Evolutionary conservation across 2,329 filamentous ascomycete species (phyloP), one percentile per base, ranked within the genome.

Genomic region (Helicocarpus griseus): DNA sequence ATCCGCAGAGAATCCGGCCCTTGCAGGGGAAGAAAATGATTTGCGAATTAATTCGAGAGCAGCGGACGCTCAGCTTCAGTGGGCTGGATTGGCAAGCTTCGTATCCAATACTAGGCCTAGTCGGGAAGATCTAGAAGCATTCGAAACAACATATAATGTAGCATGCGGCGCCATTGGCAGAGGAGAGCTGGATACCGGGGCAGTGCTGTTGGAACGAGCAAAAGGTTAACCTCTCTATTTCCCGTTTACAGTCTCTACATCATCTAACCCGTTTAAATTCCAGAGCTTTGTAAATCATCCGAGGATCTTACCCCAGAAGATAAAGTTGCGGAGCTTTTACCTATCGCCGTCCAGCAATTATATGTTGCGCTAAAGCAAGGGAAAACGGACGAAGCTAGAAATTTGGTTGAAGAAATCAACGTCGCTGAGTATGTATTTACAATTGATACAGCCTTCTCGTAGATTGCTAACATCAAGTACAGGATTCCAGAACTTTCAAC

Each of bases 131-230:
- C 61, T 84, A 50, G 79, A 83, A 54, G 74, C 77, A 0, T 84
- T 84, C 54, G 81, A 85, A 63, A 83, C 78, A 3, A 76, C 79
- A 2, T 85, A 81, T 65, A 84, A 85, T 64, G 77, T 79, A 7
- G 81, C 80, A 33, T 84, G 81, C 63, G 73, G 76, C 52, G 79
- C 78, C 60, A 80, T 85, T 61, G 80, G 79, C 36, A 74, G 78
- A 58, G 80, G 79, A 39, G 77, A 81, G 58, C 69, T 82, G 44
- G 72, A 67, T 2, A 77, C 82, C 59, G 79, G 72, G 21, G 77
- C 81, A 55, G 65, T 83, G 29, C 70, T 83, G 52, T 63, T 85
- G 53, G 80, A 76, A 64, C 71, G 80, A 53, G 78, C 81, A 26
- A 78, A 77, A 65, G 73, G 74, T 76, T 54, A 35, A 66, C 41